Conservation (phyloP, 345 rosid species). For the Physaria fendleri region DNA sequence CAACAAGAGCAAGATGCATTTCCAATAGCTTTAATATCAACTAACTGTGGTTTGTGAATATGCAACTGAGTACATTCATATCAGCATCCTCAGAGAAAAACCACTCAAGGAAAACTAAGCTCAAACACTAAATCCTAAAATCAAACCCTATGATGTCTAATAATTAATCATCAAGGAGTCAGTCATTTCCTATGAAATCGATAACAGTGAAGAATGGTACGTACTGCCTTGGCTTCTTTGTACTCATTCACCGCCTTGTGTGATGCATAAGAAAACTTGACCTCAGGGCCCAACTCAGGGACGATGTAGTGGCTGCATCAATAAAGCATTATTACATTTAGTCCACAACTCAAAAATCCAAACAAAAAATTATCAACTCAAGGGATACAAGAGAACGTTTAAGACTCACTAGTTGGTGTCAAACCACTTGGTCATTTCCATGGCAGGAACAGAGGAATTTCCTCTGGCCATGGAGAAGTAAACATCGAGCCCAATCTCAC, state of each 20-base stretch:
- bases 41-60: neutral
- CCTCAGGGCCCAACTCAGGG: constrained; percentile 95
- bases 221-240: constrained; percentile 94
- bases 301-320: constrained; percentile 84
- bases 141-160: neutral
- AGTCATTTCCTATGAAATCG: neutral
- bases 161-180: neutral
- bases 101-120: neutral
- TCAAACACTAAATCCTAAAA: neutral
- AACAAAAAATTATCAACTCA: neutral
- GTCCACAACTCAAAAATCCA: neutral
- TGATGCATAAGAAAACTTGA: constrained; percentile 81
- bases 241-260: constrained; percentile 95
- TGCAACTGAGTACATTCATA: neutral
- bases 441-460: constrained; percentile 91
- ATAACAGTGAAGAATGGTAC: constrained; percentile 26
- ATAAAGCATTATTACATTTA: neutral
- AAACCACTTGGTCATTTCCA: constrained; percentile 99
- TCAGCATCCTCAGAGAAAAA: neutral
- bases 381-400: neutral
- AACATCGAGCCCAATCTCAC: constrained; percentile 75
- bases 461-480: constrained; percentile 99
- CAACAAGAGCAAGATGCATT: neutral
- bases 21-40: neutral
- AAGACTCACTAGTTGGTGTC: constrained; percentile 99